Conservation (phyloP, 2,329 filamentous ascomycete genomes). For the Pseudocercospora pini-densiflorae region DNA sequence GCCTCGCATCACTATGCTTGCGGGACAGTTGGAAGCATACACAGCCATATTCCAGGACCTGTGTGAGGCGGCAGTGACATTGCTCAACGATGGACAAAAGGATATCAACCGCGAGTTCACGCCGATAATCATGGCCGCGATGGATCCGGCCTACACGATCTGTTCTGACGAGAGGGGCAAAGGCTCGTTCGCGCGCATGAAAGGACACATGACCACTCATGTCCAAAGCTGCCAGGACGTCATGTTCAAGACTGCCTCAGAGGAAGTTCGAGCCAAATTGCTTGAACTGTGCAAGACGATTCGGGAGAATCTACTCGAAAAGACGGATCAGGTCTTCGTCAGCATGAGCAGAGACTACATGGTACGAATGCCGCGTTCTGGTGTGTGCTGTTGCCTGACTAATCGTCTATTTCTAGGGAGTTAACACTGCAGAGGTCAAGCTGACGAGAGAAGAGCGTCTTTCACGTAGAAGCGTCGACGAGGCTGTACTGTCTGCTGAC, state of each 20-base stretch:
- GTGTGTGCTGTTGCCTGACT: neutral
- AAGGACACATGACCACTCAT: conserved; percentile 52
- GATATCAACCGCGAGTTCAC: conserved; percentile 60
- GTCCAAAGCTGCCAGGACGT: conserved; percentile 45
- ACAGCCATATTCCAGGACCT: conserved; percentile 48
- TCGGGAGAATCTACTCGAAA: conserved; percentile 48
- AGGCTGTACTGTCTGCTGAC: conserved; percentile 25
- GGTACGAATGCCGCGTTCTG: neutral
- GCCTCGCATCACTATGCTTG: conserved; percentile 47
- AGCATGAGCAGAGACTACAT: conserved; percentile 45
- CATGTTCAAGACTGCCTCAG: conserved; percentile 57
- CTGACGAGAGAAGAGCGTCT: conserved; percentile 29
- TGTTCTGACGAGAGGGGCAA: conserved; percentile 52
- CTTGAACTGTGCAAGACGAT: conserved; percentile 49
- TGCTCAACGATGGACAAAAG: conserved; percentile 54
- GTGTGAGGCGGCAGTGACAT: conserved; percentile 37
- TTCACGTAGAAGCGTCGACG: conserved; percentile 27
- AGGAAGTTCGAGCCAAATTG: conserved; percentile 49
- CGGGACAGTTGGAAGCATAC: conserved; percentile 49
- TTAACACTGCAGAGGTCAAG: conserved; percentile 21
- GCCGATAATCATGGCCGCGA: conserved; percentile 51
- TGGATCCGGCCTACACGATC: conserved; percentile 52
- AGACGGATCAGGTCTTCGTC: conserved; percentile 50
- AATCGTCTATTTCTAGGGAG: conserved; percentile 37
- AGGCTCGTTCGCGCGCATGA: conserved; percentile 59